Evolutionary conservation across 2,329 filamentous ascomycete species (phyloP), one percentile per base, ranked within the genome.

Genomic region (Apiospora arundinis): DNA sequence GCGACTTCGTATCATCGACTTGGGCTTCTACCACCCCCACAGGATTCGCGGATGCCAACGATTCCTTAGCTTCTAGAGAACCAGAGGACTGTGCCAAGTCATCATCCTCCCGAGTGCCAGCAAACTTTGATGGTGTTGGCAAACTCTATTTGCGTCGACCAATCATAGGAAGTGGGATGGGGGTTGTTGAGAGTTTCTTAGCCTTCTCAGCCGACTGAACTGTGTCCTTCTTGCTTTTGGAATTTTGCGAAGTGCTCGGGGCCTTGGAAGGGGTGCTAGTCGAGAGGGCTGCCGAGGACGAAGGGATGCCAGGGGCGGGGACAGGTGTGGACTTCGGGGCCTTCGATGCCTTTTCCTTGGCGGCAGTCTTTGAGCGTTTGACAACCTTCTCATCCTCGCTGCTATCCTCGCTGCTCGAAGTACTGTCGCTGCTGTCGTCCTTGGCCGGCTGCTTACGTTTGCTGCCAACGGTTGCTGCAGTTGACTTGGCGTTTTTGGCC

Each of bases 391-490:
- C 77, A 28, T 74, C 75, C 1, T 73, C 66, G 14, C 70, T 70
- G 52, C 69, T 46, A 67, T 72, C 37, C 71, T 70, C 25, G 71
- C 70, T 46, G 74, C 71, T 25, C 67, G 68, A 14, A 23, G 21
- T n/a, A 75, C 65, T 52, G 74, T 73, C 49, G 37, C 25, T 37
- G 73, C 42, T 70, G 2, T 75, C 77, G n/a, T 78, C 77, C 25
- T 78, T 76, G n/a, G 72, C 73, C 6, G 76, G 73, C 60, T 80
- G 80, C 77, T 85, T 85, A 68, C 84, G 81, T 79, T 85, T 85
- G 70, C 74, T 70, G 48, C 75, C 72, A 40, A 72, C 75, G 45
- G 76, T 75, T 46, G 37, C 44, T 37, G 9, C 28, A 9, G 49
- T 18, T 16, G 66, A 68, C 45, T 40, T 65, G 5, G 71, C 44